Base-by-base conservation (phyloP, 352 stramenopile genomes). In the Globisporangium radiosum region DNA sequence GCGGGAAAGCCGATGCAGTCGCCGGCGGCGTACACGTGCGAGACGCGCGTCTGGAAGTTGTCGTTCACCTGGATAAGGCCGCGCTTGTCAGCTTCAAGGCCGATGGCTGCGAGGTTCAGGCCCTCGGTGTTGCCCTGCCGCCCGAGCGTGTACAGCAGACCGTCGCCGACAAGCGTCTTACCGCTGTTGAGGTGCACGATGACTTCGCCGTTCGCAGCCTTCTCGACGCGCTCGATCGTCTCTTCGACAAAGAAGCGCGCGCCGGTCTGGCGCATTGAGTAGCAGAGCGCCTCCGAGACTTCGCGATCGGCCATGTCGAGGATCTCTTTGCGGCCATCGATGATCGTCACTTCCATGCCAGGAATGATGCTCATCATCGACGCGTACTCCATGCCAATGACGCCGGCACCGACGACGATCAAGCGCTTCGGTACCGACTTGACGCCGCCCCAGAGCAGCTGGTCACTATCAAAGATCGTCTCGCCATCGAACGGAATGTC, bases 331-430 rank as follows among this genome's bases (percentile, higher is more conserved):
- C 85, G 79, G 36, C 82, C 81, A 51, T 96, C 88, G 59, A 96
- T 93, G 57, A 96, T 84, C 38, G 87, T 96, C 51, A 96, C 87
- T 14, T 93, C 81, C 40, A 88, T 93, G 51, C 88, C 88, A 0
- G 86, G 87, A 49, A 96, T 90, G 57, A 96, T 94, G 57, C 79
- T 92, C 70, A 96, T 92, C 87, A 96, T 96, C 15, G 80, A 92
- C 13, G 88, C 88, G 53, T 96, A 96, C 55, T 96, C 88, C 85
- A 96, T 96, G n/a, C 88, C 88, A 47, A 96, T 88, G 45, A 96
- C 88, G 13, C 88, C 88, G 8, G 85, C 88, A 11, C 88, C 88
- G 6, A 92, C 84, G 52, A 94, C 68, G 45, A 94, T 92, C 54
- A 94, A 60, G 33, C 82, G 81, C 63, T 87, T 87, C 6, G 84